Conservation (phyloP, 176 grass and related monocot genomes). For the Paspalum notatum region DNA sequence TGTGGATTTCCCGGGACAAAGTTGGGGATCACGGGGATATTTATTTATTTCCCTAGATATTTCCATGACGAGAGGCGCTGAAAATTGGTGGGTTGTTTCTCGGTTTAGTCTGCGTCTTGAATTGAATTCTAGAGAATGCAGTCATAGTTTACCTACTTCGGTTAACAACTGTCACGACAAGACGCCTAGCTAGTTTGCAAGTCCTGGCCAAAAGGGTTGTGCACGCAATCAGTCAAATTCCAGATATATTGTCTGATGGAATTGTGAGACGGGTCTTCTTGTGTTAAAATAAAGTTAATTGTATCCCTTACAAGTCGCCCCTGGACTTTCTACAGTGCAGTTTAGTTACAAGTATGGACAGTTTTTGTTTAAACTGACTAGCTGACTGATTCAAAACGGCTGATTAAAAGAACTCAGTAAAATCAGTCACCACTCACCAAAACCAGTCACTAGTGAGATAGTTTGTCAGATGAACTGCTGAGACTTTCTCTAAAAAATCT, state of each 20-base stretch:
- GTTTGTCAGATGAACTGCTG: no score
- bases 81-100: not conserved
- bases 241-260: not conserved
- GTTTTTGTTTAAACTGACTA: not conserved
- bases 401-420: not conserved
- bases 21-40: not conserved
- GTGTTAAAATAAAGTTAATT: not conserved
- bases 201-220: conserved; percentile 36
- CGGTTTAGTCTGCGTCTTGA: not conserved
- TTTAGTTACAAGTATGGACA: not conserved
- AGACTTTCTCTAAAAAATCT: no score
- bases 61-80: not conserved
- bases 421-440: not conserved
- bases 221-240: conserved; percentile 33
- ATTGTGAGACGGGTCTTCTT: not conserved
- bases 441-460: not conserved
- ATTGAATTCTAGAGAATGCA: not conserved
- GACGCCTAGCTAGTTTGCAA: not conserved
- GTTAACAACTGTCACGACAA: not conserved
- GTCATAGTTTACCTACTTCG: not conserved
- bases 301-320: not conserved
- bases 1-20: conserved; percentile 1
- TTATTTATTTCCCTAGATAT: conserved; percentile 1
- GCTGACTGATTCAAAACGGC: not conserved
- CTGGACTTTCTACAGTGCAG: not conserved